Evolutionary conservation across 192 early-diverging fungal species (phyloP).

Genomic region (Coemansia reversa): DNA sequence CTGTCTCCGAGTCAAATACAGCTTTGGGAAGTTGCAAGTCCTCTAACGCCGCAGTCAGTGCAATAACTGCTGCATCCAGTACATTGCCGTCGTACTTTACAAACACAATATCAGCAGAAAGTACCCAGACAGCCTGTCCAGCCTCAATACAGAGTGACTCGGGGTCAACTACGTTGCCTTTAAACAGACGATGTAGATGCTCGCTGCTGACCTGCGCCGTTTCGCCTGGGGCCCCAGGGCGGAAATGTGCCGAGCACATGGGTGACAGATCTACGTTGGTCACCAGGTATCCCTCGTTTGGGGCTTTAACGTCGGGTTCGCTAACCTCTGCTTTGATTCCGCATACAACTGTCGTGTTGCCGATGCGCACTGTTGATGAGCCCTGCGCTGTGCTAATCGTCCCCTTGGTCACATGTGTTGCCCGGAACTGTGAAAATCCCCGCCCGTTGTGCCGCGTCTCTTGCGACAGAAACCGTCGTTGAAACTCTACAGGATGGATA

Average conservation of each 20-base stretch:
- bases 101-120: constrained; percentile 88
- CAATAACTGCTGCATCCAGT: constrained; percentile 79
- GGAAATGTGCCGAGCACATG: constrained; percentile 83
- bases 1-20: constrained; percentile 62
- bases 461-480: constrained; percentile 77
- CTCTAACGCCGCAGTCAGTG: constrained; percentile 74
- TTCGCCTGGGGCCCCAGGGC: constrained; percentile 80
- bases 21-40: constrained; percentile 74
- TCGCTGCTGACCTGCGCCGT: constrained; percentile 81
- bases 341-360: constrained; percentile 87
- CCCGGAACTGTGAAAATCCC: constrained; percentile 65
- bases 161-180: constrained; percentile 28
- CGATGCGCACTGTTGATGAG: constrained; percentile 82
- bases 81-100: constrained; percentile 90
- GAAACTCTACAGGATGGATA: constrained; percentile 85
- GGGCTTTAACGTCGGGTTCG: constrained; percentile 67
- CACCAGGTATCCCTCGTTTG: constrained; percentile 81
- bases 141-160: constrained; percentile 71
- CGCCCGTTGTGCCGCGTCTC: constrained; percentile 83
- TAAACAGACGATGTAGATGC: constrained; percentile 68
- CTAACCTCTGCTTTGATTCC: constrained; percentile 94
- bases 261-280: constrained; percentile 91
- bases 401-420: constrained; percentile 57
- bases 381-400: constrained; percentile 79
- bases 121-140: constrained; percentile 79